phyloP scores from a whole-genome alignment of 1,284 basidiomycete genomes.

The Chalciporus sp. region DNA sequence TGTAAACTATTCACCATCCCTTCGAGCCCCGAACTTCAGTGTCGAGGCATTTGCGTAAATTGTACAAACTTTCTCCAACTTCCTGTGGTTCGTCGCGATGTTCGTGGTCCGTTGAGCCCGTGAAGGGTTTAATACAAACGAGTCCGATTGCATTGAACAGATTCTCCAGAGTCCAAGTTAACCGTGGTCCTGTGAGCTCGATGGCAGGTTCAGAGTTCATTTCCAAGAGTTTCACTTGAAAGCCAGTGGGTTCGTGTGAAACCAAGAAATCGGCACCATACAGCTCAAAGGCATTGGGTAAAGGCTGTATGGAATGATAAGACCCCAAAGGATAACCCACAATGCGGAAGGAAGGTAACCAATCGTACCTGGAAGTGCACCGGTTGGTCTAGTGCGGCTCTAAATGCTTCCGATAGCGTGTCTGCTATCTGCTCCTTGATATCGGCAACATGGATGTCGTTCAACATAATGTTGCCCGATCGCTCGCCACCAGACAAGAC shows the following conservation, averaged over 20 bases:
- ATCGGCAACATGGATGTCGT: conserved; percentile 48
- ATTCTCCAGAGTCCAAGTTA: conserved; percentile 79
- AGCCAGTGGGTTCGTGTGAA: conserved; percentile 46
- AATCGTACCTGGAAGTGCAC: conserved; percentile 81
- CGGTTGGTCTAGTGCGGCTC: conserved; percentile 81
- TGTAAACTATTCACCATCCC: conserved; percentile 9
- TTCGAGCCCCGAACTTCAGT: conserved; percentile 36
- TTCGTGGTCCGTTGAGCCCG: conserved; percentile 3
- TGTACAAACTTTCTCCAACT: conserved; percentile 41
- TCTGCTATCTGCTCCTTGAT: conserved; percentile 68
- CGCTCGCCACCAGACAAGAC: conserved; percentile 44
- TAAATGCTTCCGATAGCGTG: conserved; percentile 81
- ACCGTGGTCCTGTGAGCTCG: conserved; percentile 85
- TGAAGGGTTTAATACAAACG: conserved; percentile 70
- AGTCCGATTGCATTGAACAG: conserved; percentile 76
- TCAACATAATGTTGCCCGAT: conserved; percentile 26
- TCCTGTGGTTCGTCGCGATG: conserved; percentile 28
- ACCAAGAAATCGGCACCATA: conserved; percentile 93
- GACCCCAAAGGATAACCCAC: background rate
- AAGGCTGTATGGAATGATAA: conserved; percentile 51
- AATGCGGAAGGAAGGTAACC: background rate
- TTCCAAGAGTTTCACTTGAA: conserved; percentile 83
- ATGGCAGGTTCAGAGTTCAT: conserved; percentile 97
- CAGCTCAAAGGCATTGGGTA: conserved; percentile 94
- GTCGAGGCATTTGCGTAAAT: conserved; percentile 60